Conservation (phyloP, 2,329 filamentous ascomycete genomes). For the Ceratocystis ficicola region DNA sequence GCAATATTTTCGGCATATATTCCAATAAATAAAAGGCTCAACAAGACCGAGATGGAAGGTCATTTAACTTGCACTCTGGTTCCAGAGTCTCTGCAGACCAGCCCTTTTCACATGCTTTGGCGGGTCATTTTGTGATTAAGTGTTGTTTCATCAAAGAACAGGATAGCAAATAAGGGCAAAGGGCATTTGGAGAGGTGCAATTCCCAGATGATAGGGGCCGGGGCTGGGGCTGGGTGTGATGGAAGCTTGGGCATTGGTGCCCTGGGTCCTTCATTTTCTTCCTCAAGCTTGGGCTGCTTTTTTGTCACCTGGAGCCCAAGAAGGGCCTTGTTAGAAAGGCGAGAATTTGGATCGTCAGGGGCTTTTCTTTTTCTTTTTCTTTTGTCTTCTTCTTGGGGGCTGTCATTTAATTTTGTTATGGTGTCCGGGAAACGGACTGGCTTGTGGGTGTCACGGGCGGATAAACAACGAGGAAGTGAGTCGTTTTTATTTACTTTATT, state of each 20-base stretch:
- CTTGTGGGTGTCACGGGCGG: not conserved
- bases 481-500: not conserved
- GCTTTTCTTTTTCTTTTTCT: not conserved
- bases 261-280: not conserved
- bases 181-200: not conserved
- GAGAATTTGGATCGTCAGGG: not conserved
- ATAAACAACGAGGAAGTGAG: not conserved
- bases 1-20: no score
- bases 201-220: not conserved
- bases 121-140: not conserved
- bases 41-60: not conserved
- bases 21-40: no score
- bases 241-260: not conserved
- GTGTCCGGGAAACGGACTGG: not conserved
- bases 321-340: not conserved
- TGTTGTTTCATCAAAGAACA: not conserved
- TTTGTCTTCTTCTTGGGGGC: not conserved
- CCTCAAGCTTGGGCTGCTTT: no score
- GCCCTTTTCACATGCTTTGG: not conserved
- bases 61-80: not conserved
- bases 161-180: not conserved
- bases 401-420: not conserved
- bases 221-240: not conserved
- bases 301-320: not conserved
- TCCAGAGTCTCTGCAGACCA: not conserved